Evolutionary conservation across 768 basidiomycete genomes (phyloP).

Genomic region (Boletus reticuloceps): DNA sequence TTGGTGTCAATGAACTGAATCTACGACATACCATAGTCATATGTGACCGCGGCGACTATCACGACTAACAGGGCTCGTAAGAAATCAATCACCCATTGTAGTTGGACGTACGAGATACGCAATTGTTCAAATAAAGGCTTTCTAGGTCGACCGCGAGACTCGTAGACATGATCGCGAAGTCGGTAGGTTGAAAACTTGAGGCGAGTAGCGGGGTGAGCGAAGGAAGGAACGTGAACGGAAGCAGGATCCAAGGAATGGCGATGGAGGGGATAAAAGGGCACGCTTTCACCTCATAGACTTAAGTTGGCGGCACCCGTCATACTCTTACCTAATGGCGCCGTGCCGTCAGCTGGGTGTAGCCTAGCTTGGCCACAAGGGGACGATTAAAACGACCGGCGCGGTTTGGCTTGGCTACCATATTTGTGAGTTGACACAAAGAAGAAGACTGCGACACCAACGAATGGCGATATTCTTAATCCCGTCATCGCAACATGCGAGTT

Average conservation of each 20-base stretch:
- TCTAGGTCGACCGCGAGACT: background rate
- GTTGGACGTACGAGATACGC: background rate
- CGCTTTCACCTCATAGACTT: too few relatives aligned
- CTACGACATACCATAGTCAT: conserved; percentile 7
- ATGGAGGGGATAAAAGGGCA: background rate
- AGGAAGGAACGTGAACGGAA: background rate
- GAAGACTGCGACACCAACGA: too few relatives aligned
- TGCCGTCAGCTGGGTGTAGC: too few relatives aligned
- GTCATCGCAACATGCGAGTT: too few relatives aligned
- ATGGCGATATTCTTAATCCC: too few relatives aligned
- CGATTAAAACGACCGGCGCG: too few relatives aligned
- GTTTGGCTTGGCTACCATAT: too few relatives aligned
- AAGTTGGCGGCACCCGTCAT: background rate
- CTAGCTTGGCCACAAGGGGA: too few relatives aligned
- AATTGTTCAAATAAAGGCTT: conserved; percentile 6
- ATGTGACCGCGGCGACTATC: background rate
- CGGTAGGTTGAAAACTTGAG: background rate
- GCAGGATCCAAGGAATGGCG: background rate
- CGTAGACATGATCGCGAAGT: conserved; percentile 1
- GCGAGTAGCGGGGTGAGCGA: background rate
- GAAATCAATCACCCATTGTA: background rate
- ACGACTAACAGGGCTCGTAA: background rate
- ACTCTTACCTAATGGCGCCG: background rate
- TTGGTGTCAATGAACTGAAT: background rate
- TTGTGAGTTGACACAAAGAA: too few relatives aligned